phyloP scores from a whole-genome alignment of 148 eudicot genomes.

The Nyssa sinensis region DNA sequence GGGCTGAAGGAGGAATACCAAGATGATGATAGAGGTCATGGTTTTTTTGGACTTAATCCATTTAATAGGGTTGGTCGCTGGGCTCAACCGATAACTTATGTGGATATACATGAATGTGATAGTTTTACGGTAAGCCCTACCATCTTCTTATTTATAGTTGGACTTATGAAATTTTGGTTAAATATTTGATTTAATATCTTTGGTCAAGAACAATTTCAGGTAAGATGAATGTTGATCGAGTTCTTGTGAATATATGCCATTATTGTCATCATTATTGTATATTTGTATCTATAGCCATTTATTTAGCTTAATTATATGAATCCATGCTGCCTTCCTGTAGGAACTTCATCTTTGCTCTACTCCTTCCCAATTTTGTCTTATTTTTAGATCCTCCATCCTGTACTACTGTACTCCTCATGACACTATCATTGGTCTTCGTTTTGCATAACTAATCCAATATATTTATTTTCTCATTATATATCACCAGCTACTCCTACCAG shows the following conservation, averaged over 20 bases:
- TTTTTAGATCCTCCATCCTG: too few relatives aligned
- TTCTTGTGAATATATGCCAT: not conserved
- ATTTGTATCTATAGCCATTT: too few relatives aligned
- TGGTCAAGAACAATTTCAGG: too few relatives aligned
- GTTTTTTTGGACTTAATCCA: conserved; percentile 51
- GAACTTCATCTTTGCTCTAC: too few relatives aligned
- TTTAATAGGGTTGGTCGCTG: conserved; percentile 69
- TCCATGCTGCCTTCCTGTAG: not conserved
- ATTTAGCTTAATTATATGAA: not conserved
- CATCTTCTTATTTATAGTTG: not conserved
- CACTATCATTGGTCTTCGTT: too few relatives aligned
- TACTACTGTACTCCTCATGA: too few relatives aligned
- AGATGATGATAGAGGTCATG: conserved; percentile 88
- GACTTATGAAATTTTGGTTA: not conserved
- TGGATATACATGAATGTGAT: conserved; percentile 70
- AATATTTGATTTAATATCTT: not conserved
- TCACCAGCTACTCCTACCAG: too few relatives aligned
- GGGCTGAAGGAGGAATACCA: conserved; percentile 62
- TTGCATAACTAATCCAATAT: too few relatives aligned
- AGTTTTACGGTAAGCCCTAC: conserved; percentile 62
- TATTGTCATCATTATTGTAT: not conserved
- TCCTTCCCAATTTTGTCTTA: too few relatives aligned
- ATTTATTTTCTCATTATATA: too few relatives aligned
- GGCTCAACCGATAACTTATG: conserved; percentile 91
- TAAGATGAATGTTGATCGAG: not conserved